Base-by-base conservation (phyloP, 257 asterid species). In the Rehmannia glutinosa region DNA sequence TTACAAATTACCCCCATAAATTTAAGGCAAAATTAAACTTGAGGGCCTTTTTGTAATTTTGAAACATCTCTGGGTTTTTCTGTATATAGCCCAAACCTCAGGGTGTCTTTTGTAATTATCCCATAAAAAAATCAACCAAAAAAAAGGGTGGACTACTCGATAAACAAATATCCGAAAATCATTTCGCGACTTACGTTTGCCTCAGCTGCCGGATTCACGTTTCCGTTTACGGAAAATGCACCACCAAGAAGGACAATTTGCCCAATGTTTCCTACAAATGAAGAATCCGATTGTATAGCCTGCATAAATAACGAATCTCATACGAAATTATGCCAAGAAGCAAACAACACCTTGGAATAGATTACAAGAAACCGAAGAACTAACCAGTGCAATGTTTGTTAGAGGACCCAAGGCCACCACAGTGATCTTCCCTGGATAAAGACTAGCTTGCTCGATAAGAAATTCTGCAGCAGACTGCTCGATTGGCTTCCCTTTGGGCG, bases 381-480 rank as follows among this genome's bases (percentile, higher is more conserved):
- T 75, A 53, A 93, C 99, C 91, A 90, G 76, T 41, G 97, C 96
- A 72, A 93, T 68, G 72, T 93, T 93, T 64, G 99, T 93, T 42
- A 90, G 82, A 43, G 99, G 99, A n/a, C 99, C 97, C 84, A 93
- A 75, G 51, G 99, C 99, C 67, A 93, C 99, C 33, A 93, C 91
- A 19, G 96, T 93, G 80, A 93, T 82, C 79, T 90, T 52, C 61
- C 96, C 96, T 15, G 97, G 99, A 77, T 81, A 77, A 46, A 75
- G 84, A 58, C 74, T 77, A 30, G 94, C 84, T 83, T 93, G 92
- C 70, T 93, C 65, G 62, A 73, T 61, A 28, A 93, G 96, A 80
- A 90, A 93, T 27, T 86, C 96, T 10, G 52, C 71, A 23, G 97
- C 99, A 67, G 91, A 86, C 70, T 76, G 90, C 69, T 90, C 92